phyloP scores from a whole-genome alignment of 352 stramenopile species.

The Phytophthora podocarpi region DNA sequence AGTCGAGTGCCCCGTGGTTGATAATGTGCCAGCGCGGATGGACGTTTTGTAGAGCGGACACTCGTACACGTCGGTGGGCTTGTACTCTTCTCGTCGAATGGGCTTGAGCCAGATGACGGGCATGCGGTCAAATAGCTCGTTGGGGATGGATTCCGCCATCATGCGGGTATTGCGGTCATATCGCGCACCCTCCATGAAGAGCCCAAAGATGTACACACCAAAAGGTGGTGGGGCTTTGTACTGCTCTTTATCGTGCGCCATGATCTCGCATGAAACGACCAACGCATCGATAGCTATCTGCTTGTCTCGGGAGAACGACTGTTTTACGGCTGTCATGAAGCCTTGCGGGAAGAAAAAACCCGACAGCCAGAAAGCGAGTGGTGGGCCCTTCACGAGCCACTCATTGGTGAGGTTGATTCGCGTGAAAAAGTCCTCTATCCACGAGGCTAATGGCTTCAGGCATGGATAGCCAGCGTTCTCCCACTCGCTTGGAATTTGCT shows the following conservation, averaged over 20 bases:
- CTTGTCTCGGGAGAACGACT: constrained; percentile 91
- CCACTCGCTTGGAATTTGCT: constrained; percentile 89
- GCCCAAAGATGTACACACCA: constrained; percentile 94
- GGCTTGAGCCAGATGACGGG: constrained; percentile 92
- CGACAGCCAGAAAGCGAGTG: constrained; percentile 90
- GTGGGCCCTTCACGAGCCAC: constrained; percentile 88
- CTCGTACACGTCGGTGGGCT: constrained; percentile 81
- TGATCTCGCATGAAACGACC: constrained; percentile 84
- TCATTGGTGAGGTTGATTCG: constrained; percentile 83
- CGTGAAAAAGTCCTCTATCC: constrained; percentile 93
- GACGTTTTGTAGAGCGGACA: constrained; percentile 95
- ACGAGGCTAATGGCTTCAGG: constrained; percentile 91
- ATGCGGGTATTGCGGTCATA: constrained; percentile 79
- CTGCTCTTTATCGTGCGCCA: constrained; percentile 71
- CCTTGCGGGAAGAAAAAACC: constrained; percentile 96
- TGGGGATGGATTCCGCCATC: constrained; percentile 91
- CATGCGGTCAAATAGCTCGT: constrained; percentile 91
- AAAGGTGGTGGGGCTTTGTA: constrained; percentile 65
- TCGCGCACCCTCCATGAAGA: constrained; percentile 95
- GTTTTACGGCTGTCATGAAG: constrained; percentile 95
- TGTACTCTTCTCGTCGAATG: constrained; percentile 79
- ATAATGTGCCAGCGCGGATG: constrained; percentile 89
- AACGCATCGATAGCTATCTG: constrained; percentile 94
- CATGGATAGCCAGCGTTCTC: constrained; percentile 92
- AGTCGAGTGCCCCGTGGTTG: constrained; percentile 93